Percentiles rank a stretch among this genome's conserved stretches.
These are phyloP conservation scores for Heliosperma pusillum DNA, from an alignment of 148 eudicot species.

Conservation along the genomic window DNA sequence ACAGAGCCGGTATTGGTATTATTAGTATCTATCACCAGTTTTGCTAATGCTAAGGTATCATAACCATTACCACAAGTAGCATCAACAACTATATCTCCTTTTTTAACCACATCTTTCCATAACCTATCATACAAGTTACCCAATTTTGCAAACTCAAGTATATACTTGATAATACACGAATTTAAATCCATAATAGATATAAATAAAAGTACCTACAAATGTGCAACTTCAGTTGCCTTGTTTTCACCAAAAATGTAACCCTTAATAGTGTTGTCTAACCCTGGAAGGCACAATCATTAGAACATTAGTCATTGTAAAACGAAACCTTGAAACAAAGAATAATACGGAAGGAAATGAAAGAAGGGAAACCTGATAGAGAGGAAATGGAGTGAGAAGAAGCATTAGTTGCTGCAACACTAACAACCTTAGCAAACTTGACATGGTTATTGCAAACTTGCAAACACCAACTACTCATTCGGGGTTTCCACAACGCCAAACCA, in stretches of 20 bases:
- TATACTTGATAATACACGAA: background rate
- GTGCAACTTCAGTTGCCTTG: slow-evolving; percentile 87
- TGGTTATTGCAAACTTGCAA: too few relatives aligned
- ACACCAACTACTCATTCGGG: too few relatives aligned
- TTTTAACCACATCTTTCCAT: slow-evolving; percentile 64
- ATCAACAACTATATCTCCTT: slow-evolving; percentile 78
- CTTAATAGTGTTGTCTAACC: slow-evolving; percentile 47
- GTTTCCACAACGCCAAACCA: too few relatives aligned
- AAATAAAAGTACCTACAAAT: slow-evolving; percentile 67
- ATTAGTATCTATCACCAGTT: slow-evolving; percentile 55
- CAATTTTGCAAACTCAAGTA: background rate
- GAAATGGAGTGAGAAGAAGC: background rate
- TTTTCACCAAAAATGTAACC: slow-evolving; percentile 66
- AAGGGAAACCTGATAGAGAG: background rate
- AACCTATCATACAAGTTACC: slow-evolving; percentile 35
- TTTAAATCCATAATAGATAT: too few relatives aligned
- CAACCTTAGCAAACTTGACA: too few relatives aligned
- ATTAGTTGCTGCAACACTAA: too few relatives aligned
- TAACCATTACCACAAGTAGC: slow-evolving; percentile 97
- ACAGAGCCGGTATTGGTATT: slow-evolving; percentile 50
- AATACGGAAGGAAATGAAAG: background rate
- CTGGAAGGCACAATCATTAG: slow-evolving; percentile 27
- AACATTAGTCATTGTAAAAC: background rate
- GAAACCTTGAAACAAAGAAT: background rate
- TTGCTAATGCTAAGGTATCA: slow-evolving; percentile 80